Evolutionary conservation across 495 filamentous ascomycete genomes (phyloP), one percentile per base, ranked within the genome.

Genomic region (Penicillium herquei): DNA sequence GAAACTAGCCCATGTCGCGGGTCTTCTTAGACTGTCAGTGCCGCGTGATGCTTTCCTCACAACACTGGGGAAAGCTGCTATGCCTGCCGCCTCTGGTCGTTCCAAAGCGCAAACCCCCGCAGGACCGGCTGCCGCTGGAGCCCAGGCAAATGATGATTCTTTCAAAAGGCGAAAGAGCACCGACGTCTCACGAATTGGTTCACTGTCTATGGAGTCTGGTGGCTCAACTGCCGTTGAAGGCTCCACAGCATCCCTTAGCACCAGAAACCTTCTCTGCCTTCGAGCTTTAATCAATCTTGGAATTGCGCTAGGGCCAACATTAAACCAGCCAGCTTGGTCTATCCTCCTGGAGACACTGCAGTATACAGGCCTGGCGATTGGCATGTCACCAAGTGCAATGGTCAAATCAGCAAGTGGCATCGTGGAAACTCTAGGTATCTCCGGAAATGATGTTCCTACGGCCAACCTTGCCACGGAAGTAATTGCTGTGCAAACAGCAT

Each of bases 31-130:
- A 49, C 81, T 97, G 16, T 76, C 80, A 21, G 96, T 94, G 2
- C 90, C 94, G 10, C 78, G 95, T 51, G 94, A 98, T 78, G 93
- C 94, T 4, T 96, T 98, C 59, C 74, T 98, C 21, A 98, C 94
- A 6, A 96, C 92, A 0, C 78, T 98, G 3, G 91, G 89, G 6
- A 98, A 98, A 68, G 85, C 92, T 33, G 90, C 94, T 32, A 88
- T 97, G 8, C 94, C 94, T 8, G 80, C 88, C 7, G 87, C 89
- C 63, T 76, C 89, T 13, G 59, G 61, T 16, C 57, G 52, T 17
- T 39, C 56, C n/a, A 87, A 82, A 57, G 55, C 78, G 12, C 59
- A 63, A 34, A 59, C 32, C 35, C 51, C 40, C 43, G 42, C 21
- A 21, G 49, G 49, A 43, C 47, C 53, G 6, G 35, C 52, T 21